Conservation (phyloP, 2,329 filamentous ascomycete genomes). For the Aspergillus sp. region DNA sequence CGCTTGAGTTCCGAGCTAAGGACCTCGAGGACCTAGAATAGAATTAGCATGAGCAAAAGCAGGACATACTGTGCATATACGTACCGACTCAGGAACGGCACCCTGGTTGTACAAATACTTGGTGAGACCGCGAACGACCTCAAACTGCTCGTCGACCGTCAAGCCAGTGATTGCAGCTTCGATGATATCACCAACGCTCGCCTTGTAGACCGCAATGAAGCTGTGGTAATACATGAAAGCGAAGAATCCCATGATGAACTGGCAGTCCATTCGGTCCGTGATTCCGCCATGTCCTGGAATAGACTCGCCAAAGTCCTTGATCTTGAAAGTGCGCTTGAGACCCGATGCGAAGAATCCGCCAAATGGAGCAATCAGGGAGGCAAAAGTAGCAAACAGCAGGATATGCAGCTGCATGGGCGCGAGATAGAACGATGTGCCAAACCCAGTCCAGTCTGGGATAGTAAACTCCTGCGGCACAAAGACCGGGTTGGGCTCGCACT, state of each 20-base stretch:
- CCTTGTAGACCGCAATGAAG: constrained; percentile 89
- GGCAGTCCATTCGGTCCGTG: constrained; percentile 98
- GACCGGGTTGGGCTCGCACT: constrained; percentile 89
- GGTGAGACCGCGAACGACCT: constrained; percentile 67
- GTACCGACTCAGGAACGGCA: constrained; percentile 58
- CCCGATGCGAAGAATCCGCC: constrained; percentile 98
- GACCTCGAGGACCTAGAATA: constrained; percentile 10
- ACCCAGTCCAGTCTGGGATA: constrained; percentile 72
- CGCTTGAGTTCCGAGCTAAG: constrained; percentile 16
- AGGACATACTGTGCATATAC: constrained; percentile 7
- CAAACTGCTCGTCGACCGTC: constrained; percentile 83
- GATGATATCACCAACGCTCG: constrained; percentile 82
- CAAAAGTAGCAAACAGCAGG: constrained; percentile 86
- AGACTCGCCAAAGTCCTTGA: constrained; percentile 98
- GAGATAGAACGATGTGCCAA: constrained; percentile 73
- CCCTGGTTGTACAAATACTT: constrained; percentile 70
- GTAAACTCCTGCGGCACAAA: constrained; percentile 79
- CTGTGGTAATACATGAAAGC: constrained; percentile 98
- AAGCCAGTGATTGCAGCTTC: constrained; percentile 92
- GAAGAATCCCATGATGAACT: constrained; percentile 99
- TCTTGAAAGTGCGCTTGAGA: constrained; percentile 97
- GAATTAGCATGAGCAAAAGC: not conserved
- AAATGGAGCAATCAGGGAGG: constrained; percentile 94
- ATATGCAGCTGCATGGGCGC: constrained; percentile 94
- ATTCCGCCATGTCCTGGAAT: constrained; percentile 98